These are phyloP conservation scores for Cinnamomum micranthum DNA, from an alignment of 164 flowering plant genomes.

Conservation along the genomic window DNA sequence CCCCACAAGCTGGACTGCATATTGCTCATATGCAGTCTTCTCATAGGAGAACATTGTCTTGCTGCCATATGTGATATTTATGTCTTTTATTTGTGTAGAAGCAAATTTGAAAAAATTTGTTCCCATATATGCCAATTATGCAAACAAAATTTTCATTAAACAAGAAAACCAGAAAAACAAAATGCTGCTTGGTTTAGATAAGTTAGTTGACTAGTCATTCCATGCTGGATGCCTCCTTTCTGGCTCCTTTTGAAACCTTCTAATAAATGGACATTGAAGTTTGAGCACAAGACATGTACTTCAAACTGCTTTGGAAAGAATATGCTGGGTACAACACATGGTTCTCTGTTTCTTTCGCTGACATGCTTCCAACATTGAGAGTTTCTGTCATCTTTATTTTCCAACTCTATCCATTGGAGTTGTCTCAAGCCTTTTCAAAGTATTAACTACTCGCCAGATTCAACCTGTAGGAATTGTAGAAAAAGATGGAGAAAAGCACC, in stretches of 20 bases:
- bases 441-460: conserved; percentile 20
- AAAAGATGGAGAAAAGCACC: conserved; percentile 20
- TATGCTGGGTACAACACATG: conserved; percentile 2
- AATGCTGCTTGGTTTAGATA: background rate
- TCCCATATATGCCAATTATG: too few species aligned
- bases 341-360: conserved; percentile 2
- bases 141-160: background rate
- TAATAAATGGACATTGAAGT: background rate
- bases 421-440: conserved; percentile 10
- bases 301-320: conserved; percentile 2
- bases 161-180: background rate
- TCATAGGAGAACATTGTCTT: too few species aligned
- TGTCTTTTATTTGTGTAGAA: background rate
- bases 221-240: background rate
- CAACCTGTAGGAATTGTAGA: conserved; percentile 21
- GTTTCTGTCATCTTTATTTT: conserved; percentile 8
- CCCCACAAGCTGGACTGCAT: too few species aligned
- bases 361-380: conserved; percentile 6
- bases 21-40: too few species aligned
- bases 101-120: background rate
- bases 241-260: background rate
- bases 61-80: background rate
- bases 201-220: background rate
- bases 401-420: conserved; percentile 5
- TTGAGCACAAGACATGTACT: background rate